These are phyloP conservation scores for Fusarium abutilonis DNA, from an alignment of 2,329 filamentous ascomycete species.

Conservation along the genomic window DNA sequence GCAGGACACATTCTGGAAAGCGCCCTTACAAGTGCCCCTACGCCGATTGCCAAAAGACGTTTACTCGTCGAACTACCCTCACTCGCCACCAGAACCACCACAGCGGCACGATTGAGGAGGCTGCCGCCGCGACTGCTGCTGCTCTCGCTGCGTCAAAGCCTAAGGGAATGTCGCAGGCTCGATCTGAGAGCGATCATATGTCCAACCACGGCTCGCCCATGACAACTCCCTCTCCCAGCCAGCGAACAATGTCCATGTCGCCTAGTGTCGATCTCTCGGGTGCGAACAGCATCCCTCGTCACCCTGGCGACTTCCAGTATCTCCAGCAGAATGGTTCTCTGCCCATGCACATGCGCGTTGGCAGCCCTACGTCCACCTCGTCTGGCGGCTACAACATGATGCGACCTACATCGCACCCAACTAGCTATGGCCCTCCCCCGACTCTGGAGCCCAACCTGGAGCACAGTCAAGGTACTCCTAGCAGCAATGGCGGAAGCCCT, in stretches of 20 bases:
- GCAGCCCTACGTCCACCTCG: slow-evolving; percentile 74
- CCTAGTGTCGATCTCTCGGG: slow-evolving; percentile 78
- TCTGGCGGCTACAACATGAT: slow-evolving; percentile 65
- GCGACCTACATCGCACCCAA: slow-evolving; percentile 86
- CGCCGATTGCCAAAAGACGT: slow-evolving; percentile 97
- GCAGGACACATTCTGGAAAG: slow-evolving; percentile 94
- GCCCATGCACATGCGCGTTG: slow-evolving; percentile 82
- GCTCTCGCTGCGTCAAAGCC: slow-evolving; percentile 71
- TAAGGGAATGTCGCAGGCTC: slow-evolving; percentile 58
- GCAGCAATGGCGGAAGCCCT: slow-evolving; percentile 83
- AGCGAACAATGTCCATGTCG: slow-evolving; percentile 81
- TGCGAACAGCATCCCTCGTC: slow-evolving; percentile 73
- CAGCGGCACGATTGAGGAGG: slow-evolving; percentile 93
- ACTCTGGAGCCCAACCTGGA: slow-evolving; percentile 88
- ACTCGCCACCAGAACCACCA: slow-evolving; percentile 97
- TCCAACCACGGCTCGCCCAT: slow-evolving; percentile 78
- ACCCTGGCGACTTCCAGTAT: slow-evolving; percentile 73
- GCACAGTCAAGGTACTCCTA: slow-evolving; percentile 72
- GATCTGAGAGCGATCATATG: slow-evolving; percentile 76
- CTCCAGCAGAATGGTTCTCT: slow-evolving; percentile 78
- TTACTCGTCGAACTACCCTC: slow-evolving; percentile 92
- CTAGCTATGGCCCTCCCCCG: slow-evolving; percentile 81
- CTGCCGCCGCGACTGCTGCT: slow-evolving; percentile 86
- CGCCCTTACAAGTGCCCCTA: slow-evolving; percentile 97
- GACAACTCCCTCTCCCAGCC: slow-evolving; percentile 84